These are phyloP conservation scores for Leccinum pellstonianum DNA, from an alignment of 768 basidiomycete species.

Conservation along the genomic window DNA sequence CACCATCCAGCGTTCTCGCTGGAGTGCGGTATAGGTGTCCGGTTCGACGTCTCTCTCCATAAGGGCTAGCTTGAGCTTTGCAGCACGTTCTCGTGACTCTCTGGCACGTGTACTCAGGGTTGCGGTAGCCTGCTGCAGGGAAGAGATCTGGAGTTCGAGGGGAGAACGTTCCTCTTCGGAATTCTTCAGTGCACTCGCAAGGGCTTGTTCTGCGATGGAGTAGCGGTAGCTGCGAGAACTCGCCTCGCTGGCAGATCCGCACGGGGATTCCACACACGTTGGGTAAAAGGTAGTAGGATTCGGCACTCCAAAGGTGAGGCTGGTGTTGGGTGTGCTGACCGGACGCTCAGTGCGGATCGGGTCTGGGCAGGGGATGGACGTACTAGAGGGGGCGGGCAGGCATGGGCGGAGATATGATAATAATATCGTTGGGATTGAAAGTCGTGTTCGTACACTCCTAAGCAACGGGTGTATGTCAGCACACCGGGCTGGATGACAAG, in stretches of 20 bases:
- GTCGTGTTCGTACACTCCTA: conserved; percentile 26
- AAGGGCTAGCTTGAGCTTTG: conserved; percentile 39
- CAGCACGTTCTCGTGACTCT: conserved; percentile 44
- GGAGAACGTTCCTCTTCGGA: conserved; percentile 37
- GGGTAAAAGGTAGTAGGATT: conserved; percentile 13
- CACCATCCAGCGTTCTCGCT: conserved; percentile 51
- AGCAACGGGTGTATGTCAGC: conserved; percentile 1
- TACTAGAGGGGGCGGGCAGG: conserved; percentile 15
- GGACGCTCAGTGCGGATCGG: conserved; percentile 17
- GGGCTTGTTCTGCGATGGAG: conserved; percentile 42
- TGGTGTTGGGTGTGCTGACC: conserved; percentile 24
- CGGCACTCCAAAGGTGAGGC: conserved; percentile 18
- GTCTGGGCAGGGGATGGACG: conserved; percentile 14
- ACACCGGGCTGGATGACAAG: background rate
- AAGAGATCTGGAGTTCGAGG: conserved; percentile 46
- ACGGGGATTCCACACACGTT: conserved; percentile 15
- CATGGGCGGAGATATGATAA: conserved; percentile 1
- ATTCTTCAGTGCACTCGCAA: conserved; percentile 35
- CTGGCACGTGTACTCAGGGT: conserved; percentile 43
- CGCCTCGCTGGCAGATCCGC: conserved; percentile 30
- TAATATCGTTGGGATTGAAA: conserved; percentile 2
- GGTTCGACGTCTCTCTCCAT: conserved; percentile 41
- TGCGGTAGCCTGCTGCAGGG: conserved; percentile 44
- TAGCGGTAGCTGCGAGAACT: conserved; percentile 42
- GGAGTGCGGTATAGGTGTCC: conserved; percentile 35